Conservation (phyloP, 2,329 filamentous ascomycete species). For the Aureobasidium namibiae region DNA sequence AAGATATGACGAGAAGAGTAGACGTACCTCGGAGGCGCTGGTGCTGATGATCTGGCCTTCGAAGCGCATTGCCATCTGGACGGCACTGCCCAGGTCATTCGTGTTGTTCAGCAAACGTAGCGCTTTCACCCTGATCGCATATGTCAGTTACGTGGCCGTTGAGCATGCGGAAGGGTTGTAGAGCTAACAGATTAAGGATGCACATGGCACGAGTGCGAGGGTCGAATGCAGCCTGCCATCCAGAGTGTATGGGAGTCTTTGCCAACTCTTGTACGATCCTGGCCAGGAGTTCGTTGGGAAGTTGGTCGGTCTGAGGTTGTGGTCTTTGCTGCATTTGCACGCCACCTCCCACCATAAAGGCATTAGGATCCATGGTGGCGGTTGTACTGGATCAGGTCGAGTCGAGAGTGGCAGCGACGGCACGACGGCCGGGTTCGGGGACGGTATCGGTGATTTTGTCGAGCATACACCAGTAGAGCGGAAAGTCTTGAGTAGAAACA, state of each 20-base stretch:
- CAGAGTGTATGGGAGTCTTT: constrained; percentile 15
- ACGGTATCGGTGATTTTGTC: neutral
- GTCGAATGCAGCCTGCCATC: constrained; percentile 28
- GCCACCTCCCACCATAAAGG: constrained; percentile 16
- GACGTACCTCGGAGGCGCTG: constrained; percentile 12
- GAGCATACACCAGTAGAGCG: constrained; percentile 4
- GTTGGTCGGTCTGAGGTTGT: constrained; percentile 18
- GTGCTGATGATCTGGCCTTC: constrained; percentile 10
- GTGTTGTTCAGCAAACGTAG: constrained; percentile 13
- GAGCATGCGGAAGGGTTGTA: neutral
- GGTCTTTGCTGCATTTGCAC: constrained; percentile 21
- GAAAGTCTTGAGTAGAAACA: neutral
- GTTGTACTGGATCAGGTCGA: neutral
- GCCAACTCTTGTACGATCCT: constrained; percentile 21
- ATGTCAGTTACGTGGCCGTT: neutral
- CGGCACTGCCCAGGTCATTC: neutral
- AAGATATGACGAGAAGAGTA: neutral
- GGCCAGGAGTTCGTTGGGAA: constrained; percentile 18
- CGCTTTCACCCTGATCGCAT: constrained; percentile 13
- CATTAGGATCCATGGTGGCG: constrained; percentile 15
- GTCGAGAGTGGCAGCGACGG: constrained; percentile 4
- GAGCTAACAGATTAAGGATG: constrained; percentile 27
- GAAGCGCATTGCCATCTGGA: constrained; percentile 14
- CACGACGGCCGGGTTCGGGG: neutral
- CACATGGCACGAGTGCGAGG: constrained; percentile 20